Evolutionary conservation across 768 basidiomycete genomes (phyloP).

Genomic region (Daedaleopsis sinensis): DNA sequence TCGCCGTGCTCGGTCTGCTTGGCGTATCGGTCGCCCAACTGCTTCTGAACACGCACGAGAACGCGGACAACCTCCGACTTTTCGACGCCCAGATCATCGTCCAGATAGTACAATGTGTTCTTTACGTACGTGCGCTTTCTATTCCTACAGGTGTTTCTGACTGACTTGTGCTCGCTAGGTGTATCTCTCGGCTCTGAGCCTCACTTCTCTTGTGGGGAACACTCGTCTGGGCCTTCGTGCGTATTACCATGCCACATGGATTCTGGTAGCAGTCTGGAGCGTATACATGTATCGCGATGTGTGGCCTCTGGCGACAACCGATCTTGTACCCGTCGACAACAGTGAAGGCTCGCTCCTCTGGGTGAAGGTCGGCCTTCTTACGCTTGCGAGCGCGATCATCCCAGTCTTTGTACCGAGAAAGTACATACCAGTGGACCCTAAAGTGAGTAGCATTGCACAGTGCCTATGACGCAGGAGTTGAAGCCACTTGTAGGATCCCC

Average conservation of each 20-base stretch:
- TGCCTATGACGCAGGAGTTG: neutral
- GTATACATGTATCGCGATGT: slow-evolving; percentile 62
- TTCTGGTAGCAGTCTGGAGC: slow-evolving; percentile 40
- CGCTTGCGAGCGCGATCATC: slow-evolving; percentile 47
- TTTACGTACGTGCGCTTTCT: slow-evolving; percentile 19
- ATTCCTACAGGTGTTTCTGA: neutral
- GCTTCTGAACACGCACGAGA: neutral
- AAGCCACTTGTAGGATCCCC: slow-evolving; percentile 25
- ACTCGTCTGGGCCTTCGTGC: slow-evolving; percentile 27
- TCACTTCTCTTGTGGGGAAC: slow-evolving; percentile 31
- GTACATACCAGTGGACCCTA: slow-evolving; percentile 61
- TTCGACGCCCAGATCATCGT: slow-evolving; percentile 31
- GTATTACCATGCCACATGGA: slow-evolving; percentile 35
- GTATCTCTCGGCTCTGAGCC: slow-evolving; percentile 37
- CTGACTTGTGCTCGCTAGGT: slow-evolving; percentile 23
- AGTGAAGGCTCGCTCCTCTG: slow-evolving; percentile 55
- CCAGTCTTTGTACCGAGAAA: slow-evolving; percentile 59
- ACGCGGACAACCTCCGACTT: slow-evolving; percentile 21
- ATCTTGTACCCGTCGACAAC: slow-evolving; percentile 47
- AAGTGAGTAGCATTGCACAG: slow-evolving; percentile 31
- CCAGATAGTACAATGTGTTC: slow-evolving; percentile 32
- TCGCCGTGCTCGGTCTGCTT: slow-evolving; percentile 35
- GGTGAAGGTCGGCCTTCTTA: slow-evolving; percentile 51
- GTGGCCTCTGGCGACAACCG: slow-evolving; percentile 60
- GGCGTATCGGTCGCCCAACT: slow-evolving; percentile 39